phyloP scores from a whole-genome alignment of 495 filamentous ascomycete species.

The Penicillium steckii region DNA sequence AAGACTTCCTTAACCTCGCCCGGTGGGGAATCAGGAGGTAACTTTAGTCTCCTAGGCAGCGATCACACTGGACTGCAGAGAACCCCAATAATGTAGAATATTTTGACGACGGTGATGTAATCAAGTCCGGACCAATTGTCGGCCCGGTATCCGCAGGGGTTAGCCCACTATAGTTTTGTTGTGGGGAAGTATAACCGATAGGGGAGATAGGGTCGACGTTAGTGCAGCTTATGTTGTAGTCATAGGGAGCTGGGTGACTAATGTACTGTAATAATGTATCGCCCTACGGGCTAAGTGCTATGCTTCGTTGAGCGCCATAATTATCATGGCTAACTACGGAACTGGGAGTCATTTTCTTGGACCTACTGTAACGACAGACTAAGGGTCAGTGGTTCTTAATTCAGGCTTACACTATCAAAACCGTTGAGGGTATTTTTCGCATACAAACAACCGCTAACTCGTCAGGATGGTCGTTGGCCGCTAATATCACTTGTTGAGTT shows the following conservation, averaged over 20 bases:
- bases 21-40: no score
- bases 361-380: slow-evolving; percentile 9
- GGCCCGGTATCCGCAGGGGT: no score
- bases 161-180: no score
- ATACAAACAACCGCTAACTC: slow-evolving; percentile 6
- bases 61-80: no score
- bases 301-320: slow-evolving; percentile 10
- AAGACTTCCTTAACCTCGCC: no score
- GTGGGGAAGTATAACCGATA: background rate
- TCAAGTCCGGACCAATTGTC: no score
- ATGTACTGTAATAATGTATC: slow-evolving; percentile 9
- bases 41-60: no score
- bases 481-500: slow-evolving; percentile 9
- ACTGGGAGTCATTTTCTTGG: slow-evolving; percentile 6
- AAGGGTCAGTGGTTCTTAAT: slow-evolving; percentile 12
- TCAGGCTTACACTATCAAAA: slow-evolving; percentile 13
- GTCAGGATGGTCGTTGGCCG: slow-evolving; percentile 8
- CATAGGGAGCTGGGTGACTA: no score
- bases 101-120: no score
- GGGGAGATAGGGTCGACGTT: slow-evolving; percentile 4
- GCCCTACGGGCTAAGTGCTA: background rate
- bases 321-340: slow-evolving; percentile 18
- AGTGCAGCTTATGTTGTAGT: background rate
- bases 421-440: slow-evolving; percentile 10
- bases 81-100: no score